Evolutionary conservation across 768 basidiomycete genomes (phyloP), one percentile per base, ranked within the genome.

Genomic region (Amylocystis lapponica): DNA sequence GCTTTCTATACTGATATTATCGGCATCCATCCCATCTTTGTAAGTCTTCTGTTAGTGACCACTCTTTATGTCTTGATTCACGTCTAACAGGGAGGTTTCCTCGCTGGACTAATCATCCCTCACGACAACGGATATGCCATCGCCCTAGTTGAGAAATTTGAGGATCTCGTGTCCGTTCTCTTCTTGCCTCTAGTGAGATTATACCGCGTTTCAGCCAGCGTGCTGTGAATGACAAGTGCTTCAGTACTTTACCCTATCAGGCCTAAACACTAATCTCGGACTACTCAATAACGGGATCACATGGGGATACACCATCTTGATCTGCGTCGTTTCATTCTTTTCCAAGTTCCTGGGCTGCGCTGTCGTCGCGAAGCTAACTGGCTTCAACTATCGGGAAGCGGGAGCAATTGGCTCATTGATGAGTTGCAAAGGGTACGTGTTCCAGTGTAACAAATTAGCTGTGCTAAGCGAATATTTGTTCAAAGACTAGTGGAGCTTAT

Each of bases 1-100:
- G 86, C 86, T 0, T 92, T 89, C 65, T 84, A 85, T 66, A 92
- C 89, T 6, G 88, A 90, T 60, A 78, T 89, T 51, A 91, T 93
- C 47, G 90, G 86, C 25, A 76, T 86, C 26, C 79, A 82, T 60
- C 63, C 81, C 34, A 83, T 86, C 52, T 83, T 81, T 54, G 78
- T 76, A 45, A 38, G 63, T 56, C 14, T 7, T 11, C 52, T 60
- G 31, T 62, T 63, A 34, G 14, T 39, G 34, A 22, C 23, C 0
- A 13, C 53, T 61, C 34, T 64, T 63, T 40, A 21, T 43, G 34
- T 34, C 23, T n/a, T n/a, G n/a, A n/a, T n/a, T n/a, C n/a, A n/a
- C n/a, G n/a, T n/a, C n/a, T n/a, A n/a, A 14, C 30, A 46, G 80
- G 85, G 87, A 40, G 89, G 83, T 2, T 93, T 93, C 67, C 51